These are phyloP conservation scores for Penicillium sp. DNA, from an alignment of 2,329 filamentous ascomycete genomes.

Conservation along the genomic window DNA sequence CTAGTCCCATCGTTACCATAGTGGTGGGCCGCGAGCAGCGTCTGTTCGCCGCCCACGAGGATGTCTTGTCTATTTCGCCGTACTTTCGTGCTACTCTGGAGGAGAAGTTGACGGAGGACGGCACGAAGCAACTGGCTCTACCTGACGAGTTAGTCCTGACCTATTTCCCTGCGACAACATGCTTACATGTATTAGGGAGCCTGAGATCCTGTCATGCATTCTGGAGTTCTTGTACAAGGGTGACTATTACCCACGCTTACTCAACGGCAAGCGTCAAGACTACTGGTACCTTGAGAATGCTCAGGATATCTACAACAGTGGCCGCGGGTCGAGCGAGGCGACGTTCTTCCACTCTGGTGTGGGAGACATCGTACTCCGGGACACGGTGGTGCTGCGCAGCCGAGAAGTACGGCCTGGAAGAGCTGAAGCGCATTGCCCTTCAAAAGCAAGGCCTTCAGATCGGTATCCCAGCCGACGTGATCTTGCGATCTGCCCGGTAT, in stretches of 20 bases:
- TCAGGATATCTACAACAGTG: conserved; percentile 50
- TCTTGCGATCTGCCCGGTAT: conserved; percentile 87
- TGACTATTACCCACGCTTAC: conserved; percentile 85
- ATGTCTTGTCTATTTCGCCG: conserved; percentile 78
- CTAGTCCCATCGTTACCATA: conserved; percentile 76
- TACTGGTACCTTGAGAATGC: conserved; percentile 84
- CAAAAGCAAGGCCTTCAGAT: conserved; percentile 92
- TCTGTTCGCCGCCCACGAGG: conserved; percentile 91
- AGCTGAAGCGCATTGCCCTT: conserved; percentile 84
- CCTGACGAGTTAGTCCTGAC: conserved; percentile 51
- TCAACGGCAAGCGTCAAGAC: conserved; percentile 79
- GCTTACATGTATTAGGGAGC: conserved; percentile 56
- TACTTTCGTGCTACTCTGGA: conserved; percentile 72
- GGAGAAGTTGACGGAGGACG: conserved; percentile 64
- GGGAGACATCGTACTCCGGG: conserved; percentile 73
- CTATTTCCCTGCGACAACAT: neutral
- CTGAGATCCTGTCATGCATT: conserved; percentile 85
- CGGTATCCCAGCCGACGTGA: conserved; percentile 85
- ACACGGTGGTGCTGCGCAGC: conserved; percentile 89
- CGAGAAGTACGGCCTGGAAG: conserved; percentile 83
- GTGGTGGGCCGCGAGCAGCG: conserved; percentile 78
- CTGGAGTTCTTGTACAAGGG: conserved; percentile 97
- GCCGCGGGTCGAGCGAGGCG: conserved; percentile 62
- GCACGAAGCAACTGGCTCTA: conserved; percentile 70
- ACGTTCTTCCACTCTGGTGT: conserved; percentile 72